Percentiles rank a stretch among this genome's conserved stretches.
phyloP scores from a whole-genome alignment of 495 filamentous ascomycete genomes.

The Parmelia sp. region DNA sequence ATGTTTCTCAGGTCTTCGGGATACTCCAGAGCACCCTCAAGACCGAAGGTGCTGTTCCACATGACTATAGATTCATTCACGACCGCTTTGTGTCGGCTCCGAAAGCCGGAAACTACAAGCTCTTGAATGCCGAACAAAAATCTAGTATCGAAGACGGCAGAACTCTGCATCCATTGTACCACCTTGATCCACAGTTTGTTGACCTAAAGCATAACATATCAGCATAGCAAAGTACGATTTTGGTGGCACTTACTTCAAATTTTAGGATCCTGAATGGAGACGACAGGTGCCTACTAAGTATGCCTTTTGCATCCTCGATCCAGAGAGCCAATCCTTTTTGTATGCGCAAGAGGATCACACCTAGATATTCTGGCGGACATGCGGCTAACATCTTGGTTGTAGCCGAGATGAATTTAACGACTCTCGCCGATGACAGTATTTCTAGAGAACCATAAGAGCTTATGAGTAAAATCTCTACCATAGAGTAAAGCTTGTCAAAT shows the following conservation, averaged over 20 bases:
- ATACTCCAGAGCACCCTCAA: constrained; percentile 40
- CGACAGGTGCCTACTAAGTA: constrained; percentile 7
- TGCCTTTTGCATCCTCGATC: constrained; percentile 48
- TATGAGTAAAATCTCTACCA: constrained; percentile 40
- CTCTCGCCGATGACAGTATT: constrained; percentile 10
- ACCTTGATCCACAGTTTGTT: constrained; percentile 28
- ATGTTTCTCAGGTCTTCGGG: constrained; percentile 41
- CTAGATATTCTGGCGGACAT: constrained; percentile 32
- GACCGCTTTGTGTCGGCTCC: constrained; percentile 45
- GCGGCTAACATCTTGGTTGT: constrained; percentile 32
- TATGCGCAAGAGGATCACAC: constrained; percentile 41
- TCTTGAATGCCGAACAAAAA: constrained; percentile 43
- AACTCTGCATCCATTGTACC: constrained; percentile 22
- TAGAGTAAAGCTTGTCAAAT: constrained; percentile 55
- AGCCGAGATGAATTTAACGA: constrained; percentile 30
- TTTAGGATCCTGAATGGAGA: not conserved
- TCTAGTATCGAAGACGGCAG: constrained; percentile 32
- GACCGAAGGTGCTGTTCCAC: constrained; percentile 55
- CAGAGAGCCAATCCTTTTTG: constrained; percentile 56
- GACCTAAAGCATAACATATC: constrained; percentile 23
- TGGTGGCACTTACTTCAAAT: constrained; percentile 1
- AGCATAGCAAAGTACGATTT: not conserved
- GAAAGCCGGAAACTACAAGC: constrained; percentile 51
- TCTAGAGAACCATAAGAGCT: constrained; percentile 38
- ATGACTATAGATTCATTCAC: constrained; percentile 49